phyloP scores from a whole-genome alignment of 2,329 filamentous ascomycete genomes.

The Dothistroma septosporum region DNA sequence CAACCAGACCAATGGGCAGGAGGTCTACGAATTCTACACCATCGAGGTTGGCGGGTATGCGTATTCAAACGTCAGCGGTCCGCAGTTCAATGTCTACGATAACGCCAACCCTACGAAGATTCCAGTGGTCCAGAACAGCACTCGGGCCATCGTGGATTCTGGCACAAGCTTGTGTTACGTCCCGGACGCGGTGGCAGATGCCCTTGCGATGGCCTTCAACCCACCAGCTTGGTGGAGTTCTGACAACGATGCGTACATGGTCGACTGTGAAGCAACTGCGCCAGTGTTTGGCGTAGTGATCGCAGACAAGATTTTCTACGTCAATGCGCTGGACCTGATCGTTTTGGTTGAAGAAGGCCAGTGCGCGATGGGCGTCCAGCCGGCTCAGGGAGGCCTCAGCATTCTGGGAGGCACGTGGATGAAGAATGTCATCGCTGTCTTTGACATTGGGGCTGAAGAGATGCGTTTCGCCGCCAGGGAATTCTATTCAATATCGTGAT shows the following conservation, averaged over 20 bases:
- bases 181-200: conserved; percentile 36
- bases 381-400: conserved; percentile 31
- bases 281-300: conserved; percentile 44
- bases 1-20: conserved; percentile 24
- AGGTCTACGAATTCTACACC: conserved; percentile 40
- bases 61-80: conserved; percentile 17
- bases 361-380: conserved; percentile 36
- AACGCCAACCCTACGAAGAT: conserved; percentile 21
- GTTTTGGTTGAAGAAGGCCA: conserved; percentile 17
- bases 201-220: conserved; percentile 41
- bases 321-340: conserved; percentile 32
- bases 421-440: conserved; percentile 50
- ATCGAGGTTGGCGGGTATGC: conserved; percentile 35
- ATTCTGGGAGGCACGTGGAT: conserved; percentile 48
- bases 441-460: conserved; percentile 47
- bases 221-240: conserved; percentile 40
- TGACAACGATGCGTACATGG: conserved; percentile 34
- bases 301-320: conserved; percentile 33
- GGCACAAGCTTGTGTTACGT: conserved; percentile 43
- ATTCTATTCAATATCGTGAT: conserved; percentile 17
- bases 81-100: conserved; percentile 26
- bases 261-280: conserved; percentile 41
- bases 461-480: conserved; percentile 45
- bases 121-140: conserved; percentile 26
- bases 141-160: conserved; percentile 44